Evolutionary conservation across 2,329 filamentous ascomycete genomes (phyloP).

Genomic region (Leptosphaerulina australis): DNA sequence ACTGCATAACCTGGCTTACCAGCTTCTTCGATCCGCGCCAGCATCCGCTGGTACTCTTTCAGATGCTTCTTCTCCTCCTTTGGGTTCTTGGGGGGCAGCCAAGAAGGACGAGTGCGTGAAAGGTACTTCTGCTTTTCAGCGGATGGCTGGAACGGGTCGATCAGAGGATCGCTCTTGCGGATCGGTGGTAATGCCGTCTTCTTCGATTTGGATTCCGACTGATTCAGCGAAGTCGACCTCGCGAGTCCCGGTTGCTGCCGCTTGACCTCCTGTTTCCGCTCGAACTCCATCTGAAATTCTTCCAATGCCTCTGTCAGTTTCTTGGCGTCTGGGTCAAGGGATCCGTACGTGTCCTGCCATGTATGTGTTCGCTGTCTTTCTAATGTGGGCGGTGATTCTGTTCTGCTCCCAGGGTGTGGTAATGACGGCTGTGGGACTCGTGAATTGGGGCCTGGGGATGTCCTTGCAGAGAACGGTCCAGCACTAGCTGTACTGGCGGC

Average conservation of each 20-base stretch:
- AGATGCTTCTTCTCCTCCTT: slow-evolving; percentile 90
- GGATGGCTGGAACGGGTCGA: slow-evolving; percentile 81
- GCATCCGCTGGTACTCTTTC: slow-evolving; percentile 84
- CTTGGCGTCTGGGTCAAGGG: slow-evolving; percentile 74
- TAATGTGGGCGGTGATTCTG: slow-evolving; percentile 31
- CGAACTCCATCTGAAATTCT: slow-evolving; percentile 71
- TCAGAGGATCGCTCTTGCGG: slow-evolving; percentile 77
- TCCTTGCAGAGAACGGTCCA: slow-evolving; percentile 29
- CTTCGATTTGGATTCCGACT: slow-evolving; percentile 55
- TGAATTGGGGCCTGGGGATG: slow-evolving; percentile 35
- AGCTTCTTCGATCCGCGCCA: slow-evolving; percentile 66
- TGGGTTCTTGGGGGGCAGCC: slow-evolving; percentile 85
- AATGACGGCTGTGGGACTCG: slow-evolving; percentile 30
- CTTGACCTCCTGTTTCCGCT: slow-evolving; percentile 58
- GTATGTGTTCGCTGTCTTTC: slow-evolving; percentile 68
- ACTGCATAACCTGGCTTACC: slow-evolving; percentile 46
- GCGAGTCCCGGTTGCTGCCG: slow-evolving; percentile 53
- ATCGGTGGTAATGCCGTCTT: slow-evolving; percentile 64
- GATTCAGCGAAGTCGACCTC: slow-evolving; percentile 39
- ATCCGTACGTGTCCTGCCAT: slow-evolving; percentile 73
- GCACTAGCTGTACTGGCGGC: slow-evolving; percentile 24
- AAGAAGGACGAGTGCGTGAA: slow-evolving; percentile 76
- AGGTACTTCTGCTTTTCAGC: slow-evolving; percentile 87
- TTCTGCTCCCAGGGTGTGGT: slow-evolving; percentile 26
- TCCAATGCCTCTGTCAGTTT: slow-evolving; percentile 80